Percentiles rank a stretch among this genome's conserved stretches.
Conservation (phyloP, 2,329 filamentous ascomycete genomes). For the Chaetothyriales sp. region DNA sequence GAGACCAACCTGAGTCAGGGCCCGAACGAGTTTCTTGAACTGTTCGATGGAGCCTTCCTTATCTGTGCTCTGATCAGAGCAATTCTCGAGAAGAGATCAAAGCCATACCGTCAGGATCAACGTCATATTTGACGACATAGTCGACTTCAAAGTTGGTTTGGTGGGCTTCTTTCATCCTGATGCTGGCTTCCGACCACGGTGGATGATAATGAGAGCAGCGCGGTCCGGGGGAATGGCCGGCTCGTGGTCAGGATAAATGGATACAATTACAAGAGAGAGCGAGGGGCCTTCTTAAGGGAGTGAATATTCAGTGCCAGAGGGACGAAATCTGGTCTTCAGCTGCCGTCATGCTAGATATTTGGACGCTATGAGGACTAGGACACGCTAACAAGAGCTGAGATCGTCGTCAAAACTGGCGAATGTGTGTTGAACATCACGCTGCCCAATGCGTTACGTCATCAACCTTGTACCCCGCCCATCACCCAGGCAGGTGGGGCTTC, state of each 20-base stretch:
- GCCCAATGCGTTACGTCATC: no score
- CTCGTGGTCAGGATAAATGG: not conserved
- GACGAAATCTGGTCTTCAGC: not conserved
- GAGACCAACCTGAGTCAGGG: slow-evolving; percentile 64
- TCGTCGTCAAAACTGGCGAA: no score
- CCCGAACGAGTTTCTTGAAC: slow-evolving; percentile 63
- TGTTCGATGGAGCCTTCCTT: slow-evolving; percentile 53
- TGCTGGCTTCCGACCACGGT: not conserved
- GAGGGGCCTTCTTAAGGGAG: not conserved
- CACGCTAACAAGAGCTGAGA: not conserved
- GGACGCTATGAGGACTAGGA: not conserved
- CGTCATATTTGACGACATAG: slow-evolving; percentile 71
- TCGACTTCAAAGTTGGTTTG: slow-evolving; percentile 54
- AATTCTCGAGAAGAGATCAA: not conserved
- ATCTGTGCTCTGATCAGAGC: slow-evolving; percentile 33
- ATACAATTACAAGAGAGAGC: not conserved
- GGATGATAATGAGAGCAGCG: not conserved
- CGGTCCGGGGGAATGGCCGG: not conserved
- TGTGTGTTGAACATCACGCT: no score
- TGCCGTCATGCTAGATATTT: not conserved
- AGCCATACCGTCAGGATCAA: slow-evolving; percentile 48
- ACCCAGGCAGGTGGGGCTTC: no score
- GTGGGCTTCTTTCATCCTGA: not conserved
- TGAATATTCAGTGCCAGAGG: not conserved
- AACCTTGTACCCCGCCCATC: no score